Evolutionary conservation across 305 asterid genomes (phyloP).

Genomic region (Fraxinus paxiana): DNA sequence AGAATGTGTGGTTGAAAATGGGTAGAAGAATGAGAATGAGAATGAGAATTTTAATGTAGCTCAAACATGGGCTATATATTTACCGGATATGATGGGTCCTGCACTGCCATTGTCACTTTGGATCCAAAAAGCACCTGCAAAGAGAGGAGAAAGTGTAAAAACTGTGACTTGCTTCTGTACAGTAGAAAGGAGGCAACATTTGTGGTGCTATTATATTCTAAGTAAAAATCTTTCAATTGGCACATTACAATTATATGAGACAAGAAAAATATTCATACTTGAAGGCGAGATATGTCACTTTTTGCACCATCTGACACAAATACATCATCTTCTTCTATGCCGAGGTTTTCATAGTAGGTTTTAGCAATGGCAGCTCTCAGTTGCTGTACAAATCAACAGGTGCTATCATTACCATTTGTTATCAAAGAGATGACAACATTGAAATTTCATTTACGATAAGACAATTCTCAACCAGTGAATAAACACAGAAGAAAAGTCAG

Average conservation of each 20-base stretch:
- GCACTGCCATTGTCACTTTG: conserved; percentile 83
- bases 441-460: not conserved
- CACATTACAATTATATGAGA: not conserved
- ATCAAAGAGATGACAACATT: not conserved
- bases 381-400: conserved; percentile 39
- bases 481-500: conserved; percentile 12
- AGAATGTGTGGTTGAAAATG: too few relatives aligned
- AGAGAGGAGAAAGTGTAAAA: conserved; percentile 19
- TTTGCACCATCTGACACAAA: conserved; percentile 98
- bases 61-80: not conserved
- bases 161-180: not conserved
- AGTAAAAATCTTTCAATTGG: not conserved
- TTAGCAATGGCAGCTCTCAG: conserved; percentile 86
- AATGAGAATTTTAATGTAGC: too few relatives aligned
- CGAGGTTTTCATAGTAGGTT: conserved; percentile 71
- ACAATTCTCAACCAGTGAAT: not conserved
- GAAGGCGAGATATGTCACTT: conserved; percentile 96
- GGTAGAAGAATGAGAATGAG: too few relatives aligned
- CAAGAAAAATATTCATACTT: conserved; percentile 43
- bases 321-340: conserved; percentile 79
- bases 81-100: conserved; percentile 98
- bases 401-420: not conserved
- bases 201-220: not conserved
- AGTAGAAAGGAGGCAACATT: not conserved
- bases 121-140: conserved; percentile 90